phyloP scores from a whole-genome alignment of 2,329 filamentous ascomycete genomes.

The Didymella lethalis region DNA sequence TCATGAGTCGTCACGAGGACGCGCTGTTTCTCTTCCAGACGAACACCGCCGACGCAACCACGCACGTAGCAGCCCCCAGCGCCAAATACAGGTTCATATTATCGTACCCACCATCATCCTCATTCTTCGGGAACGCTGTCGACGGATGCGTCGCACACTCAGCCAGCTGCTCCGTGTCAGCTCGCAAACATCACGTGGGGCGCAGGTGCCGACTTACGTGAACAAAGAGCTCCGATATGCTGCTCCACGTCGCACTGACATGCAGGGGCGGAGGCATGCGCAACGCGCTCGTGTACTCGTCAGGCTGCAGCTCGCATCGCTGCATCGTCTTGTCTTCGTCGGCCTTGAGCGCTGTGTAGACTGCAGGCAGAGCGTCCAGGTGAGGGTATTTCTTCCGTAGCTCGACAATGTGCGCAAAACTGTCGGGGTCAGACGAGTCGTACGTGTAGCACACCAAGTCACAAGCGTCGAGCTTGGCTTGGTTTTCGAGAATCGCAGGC shows the following conservation, averaged over 20 bases:
- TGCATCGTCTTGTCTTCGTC: conserved; percentile 98
- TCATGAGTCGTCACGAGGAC: conserved; percentile 16
- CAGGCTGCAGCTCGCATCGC: conserved; percentile 83
- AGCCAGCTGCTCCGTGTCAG: conserved; percentile 65
- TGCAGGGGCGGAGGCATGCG: conserved; percentile 93
- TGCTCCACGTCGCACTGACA: conserved; percentile 93
- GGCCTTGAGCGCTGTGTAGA: conserved; percentile 93
- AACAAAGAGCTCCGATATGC: conserved; percentile 93
- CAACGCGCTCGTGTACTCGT: conserved; percentile 83
- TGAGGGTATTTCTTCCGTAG: conserved; percentile 81
- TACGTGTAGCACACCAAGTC: conserved; percentile 96
- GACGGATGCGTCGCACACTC: conserved; percentile 91
- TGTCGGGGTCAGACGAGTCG: conserved; percentile 95
- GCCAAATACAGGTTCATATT: conserved; percentile 86
- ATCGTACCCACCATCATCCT: conserved; percentile 80
- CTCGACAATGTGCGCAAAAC: conserved; percentile 88
- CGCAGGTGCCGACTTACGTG: conserved; percentile 52
- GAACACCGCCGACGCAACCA: conserved; percentile 65
- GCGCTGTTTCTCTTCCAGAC: conserved; percentile 63
- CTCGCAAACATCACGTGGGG: conserved; percentile 3
- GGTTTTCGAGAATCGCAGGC: conserved; percentile 91
- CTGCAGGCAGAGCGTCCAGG: conserved; percentile 85
- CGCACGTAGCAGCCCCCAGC: conserved; percentile 72
- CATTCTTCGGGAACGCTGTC: conserved; percentile 85
- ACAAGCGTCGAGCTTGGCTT: conserved; percentile 86